Conservation (phyloP, 2,329 filamentous ascomycete species). For the Dactylonectria macrodidyma region DNA sequence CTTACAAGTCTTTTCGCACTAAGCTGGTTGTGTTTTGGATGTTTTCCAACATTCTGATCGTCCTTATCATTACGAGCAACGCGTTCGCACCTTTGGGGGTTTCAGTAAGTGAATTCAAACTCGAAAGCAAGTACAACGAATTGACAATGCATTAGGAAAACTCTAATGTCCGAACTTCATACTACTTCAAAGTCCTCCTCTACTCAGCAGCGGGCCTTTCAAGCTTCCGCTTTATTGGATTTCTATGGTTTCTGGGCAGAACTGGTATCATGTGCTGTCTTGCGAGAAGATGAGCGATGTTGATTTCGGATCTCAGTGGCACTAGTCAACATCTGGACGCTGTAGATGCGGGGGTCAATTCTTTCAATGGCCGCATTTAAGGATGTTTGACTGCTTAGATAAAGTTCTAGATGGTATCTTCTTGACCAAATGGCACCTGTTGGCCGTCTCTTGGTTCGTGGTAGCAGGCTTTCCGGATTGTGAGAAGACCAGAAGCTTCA, state of each 20-base stretch:
- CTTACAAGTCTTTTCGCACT: conserved; percentile 22
- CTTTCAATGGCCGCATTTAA: too few species aligned
- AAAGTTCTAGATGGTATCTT: too few species aligned
- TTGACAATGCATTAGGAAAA: conserved; percentile 1
- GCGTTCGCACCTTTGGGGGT: conserved; percentile 1
- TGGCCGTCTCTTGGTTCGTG: too few species aligned
- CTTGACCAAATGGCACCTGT: too few species aligned
- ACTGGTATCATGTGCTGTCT: conserved; percentile 97
- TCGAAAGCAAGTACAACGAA: neutral
- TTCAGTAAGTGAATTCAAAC: neutral
- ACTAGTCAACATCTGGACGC: too few species aligned
- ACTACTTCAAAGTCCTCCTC: conserved; percentile 91
- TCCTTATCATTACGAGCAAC: conserved; percentile 13
- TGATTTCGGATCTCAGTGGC: too few species aligned
- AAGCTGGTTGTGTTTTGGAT: conserved; percentile 15
- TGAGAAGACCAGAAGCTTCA: too few species aligned
- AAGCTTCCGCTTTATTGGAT: conserved; percentile 89
- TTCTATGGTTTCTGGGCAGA: conserved; percentile 91
- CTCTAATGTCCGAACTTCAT: conserved; percentile 76
- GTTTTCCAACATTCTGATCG: conserved; percentile 8
- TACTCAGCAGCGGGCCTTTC: conserved; percentile 89
- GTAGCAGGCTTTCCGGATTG: too few species aligned
- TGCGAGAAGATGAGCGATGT: conserved; percentile 63
- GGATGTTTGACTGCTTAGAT: too few species aligned
- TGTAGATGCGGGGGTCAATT: too few species aligned